These are phyloP conservation scores for Jatropha podagrica DNA, from an alignment of 441 rosid genomes.

Conservation along the genomic window DNA sequence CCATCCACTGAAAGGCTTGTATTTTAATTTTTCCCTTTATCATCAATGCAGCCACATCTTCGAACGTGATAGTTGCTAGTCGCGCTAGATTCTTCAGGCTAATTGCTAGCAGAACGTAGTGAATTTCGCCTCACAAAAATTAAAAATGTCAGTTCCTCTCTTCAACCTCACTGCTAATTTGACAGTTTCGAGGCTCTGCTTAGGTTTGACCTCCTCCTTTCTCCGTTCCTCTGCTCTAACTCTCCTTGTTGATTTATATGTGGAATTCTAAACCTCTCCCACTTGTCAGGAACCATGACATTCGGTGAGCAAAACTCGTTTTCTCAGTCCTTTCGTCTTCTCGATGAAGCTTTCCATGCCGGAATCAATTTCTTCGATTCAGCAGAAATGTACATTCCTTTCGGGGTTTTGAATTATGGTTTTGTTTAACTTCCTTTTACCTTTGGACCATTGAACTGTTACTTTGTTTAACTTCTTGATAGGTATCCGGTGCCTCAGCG, in stretches of 20 bases:
- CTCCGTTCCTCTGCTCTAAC: not conserved
- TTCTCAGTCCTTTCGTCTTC: constrained; percentile 54
- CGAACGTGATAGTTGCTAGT: too few species aligned
- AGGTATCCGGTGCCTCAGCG: constrained; percentile 82
- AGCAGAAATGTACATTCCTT: constrained; percentile 51
- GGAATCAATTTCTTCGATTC: constrained; percentile 73
- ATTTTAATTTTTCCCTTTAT: too few species aligned
- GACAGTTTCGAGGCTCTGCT: constrained; percentile 57
- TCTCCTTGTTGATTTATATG: not conserved
- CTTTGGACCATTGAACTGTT: not conserved
- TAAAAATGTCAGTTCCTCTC: constrained; percentile 44
- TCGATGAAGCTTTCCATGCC: constrained; percentile 49
- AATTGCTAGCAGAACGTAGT: not conserved
- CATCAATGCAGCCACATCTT: too few species aligned
- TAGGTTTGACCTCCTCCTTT: constrained; percentile 30
- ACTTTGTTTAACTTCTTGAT: not conserved
- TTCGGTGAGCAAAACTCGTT: constrained; percentile 61
- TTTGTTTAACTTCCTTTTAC: not conserved
- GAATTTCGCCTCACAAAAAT: not conserved
- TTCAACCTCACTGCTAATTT: constrained; percentile 50
- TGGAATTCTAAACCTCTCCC: not conserved
- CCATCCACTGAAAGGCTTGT: constrained; percentile 21
- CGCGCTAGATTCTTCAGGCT: not conserved
- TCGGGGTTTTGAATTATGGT: not conserved
- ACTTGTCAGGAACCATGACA: constrained; percentile 56